Conservation (phyloP, 2,329 filamentous ascomycete species). For the Cladophialophora yegresii region DNA sequence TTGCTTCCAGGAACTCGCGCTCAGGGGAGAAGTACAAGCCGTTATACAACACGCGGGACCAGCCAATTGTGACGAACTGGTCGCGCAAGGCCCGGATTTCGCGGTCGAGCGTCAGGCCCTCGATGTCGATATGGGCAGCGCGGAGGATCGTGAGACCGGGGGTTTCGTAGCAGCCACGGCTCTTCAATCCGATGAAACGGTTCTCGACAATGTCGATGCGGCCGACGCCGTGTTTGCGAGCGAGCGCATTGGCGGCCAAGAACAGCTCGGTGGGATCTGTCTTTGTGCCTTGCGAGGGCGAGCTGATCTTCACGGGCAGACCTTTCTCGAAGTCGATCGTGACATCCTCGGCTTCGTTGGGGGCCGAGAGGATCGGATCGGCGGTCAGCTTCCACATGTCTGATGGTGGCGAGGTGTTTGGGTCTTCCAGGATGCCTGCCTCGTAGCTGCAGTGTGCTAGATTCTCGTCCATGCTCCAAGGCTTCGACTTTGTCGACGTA, state of each 20-base stretch:
- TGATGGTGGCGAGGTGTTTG: slow-evolving; percentile 61
- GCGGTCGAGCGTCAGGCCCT: slow-evolving; percentile 68
- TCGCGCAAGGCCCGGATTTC: slow-evolving; percentile 69
- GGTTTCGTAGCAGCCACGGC: slow-evolving; percentile 74
- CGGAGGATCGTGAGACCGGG: slow-evolving; percentile 55
- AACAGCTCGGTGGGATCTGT: slow-evolving; percentile 74
- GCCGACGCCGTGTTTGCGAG: slow-evolving; percentile 61
- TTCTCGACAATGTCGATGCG: slow-evolving; percentile 78
- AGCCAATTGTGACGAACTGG: slow-evolving; percentile 68
- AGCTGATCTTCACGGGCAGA: slow-evolving; percentile 68
- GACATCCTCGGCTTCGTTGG: slow-evolving; percentile 70
- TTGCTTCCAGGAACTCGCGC: slow-evolving; percentile 69
- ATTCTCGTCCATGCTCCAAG: slow-evolving; percentile 69
- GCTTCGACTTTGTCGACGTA: slow-evolving; percentile 53
- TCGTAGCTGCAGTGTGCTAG: slow-evolving; percentile 68
- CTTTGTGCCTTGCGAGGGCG: slow-evolving; percentile 60
- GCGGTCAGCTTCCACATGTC: slow-evolving; percentile 78
- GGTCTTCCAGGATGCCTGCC: slow-evolving; percentile 69
- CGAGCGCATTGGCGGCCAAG: slow-evolving; percentile 58
- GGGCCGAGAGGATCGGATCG: slow-evolving; percentile 44
- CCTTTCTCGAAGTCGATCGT: slow-evolving; percentile 73
- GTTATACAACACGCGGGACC: slow-evolving; percentile 37
- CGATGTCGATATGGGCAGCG: slow-evolving; percentile 61
- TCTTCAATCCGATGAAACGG: slow-evolving; percentile 78
- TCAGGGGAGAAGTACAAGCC: slow-evolving; percentile 68